phyloP scores from a whole-genome alignment of 768 basidiomycete species.

The Termitomyces sp. region DNA sequence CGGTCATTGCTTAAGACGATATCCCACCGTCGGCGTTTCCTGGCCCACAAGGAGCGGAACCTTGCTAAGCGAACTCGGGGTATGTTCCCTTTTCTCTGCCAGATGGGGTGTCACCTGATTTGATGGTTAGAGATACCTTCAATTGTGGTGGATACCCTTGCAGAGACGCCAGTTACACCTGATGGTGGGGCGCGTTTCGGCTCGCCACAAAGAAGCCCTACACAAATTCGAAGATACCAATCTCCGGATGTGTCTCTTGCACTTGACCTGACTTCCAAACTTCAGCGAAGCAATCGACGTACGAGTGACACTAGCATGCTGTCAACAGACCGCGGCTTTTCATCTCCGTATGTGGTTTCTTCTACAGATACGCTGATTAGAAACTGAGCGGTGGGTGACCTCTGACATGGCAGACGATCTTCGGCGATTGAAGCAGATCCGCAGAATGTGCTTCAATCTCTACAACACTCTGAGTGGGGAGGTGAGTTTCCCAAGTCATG shows the following conservation, averaged over 20 bases:
- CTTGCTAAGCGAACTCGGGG: conserved; percentile 34
- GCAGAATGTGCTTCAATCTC: conserved; percentile 47
- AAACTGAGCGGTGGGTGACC: conserved; percentile 1
- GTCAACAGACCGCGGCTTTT: conserved; percentile 42
- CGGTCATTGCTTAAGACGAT: conserved; percentile 76
- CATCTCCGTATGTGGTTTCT: conserved; percentile 34
- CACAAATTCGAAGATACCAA: conserved; percentile 27
- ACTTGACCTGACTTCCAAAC: conserved; percentile 35
- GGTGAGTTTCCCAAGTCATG: conserved; percentile 35
- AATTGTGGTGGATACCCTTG: conserved; percentile 59
- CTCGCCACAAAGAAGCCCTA: conserved; percentile 32
- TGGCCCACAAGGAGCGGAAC: conserved; percentile 42
- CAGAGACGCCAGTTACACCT: conserved; percentile 40
- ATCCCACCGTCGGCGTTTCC: conserved; percentile 62
- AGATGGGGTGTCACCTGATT: conserved; percentile 1
- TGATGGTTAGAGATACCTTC: conserved; percentile 54
- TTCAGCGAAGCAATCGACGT: conserved; percentile 51
- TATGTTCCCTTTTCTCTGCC: conserved; percentile 13
- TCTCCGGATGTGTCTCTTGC: conserved; percentile 43
- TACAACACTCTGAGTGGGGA: conserved; percentile 69
- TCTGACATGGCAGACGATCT: conserved; percentile 22
- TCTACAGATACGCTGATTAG: neutral
- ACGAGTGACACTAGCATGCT: conserved; percentile 57
- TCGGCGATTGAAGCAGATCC: conserved; percentile 39
- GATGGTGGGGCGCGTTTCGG: conserved; percentile 16